Evolutionary conservation across 805 yeast species (phyloP), one percentile per base, ranked within the genome.

Genomic region (Alloascoidea hylecoeti): DNA sequence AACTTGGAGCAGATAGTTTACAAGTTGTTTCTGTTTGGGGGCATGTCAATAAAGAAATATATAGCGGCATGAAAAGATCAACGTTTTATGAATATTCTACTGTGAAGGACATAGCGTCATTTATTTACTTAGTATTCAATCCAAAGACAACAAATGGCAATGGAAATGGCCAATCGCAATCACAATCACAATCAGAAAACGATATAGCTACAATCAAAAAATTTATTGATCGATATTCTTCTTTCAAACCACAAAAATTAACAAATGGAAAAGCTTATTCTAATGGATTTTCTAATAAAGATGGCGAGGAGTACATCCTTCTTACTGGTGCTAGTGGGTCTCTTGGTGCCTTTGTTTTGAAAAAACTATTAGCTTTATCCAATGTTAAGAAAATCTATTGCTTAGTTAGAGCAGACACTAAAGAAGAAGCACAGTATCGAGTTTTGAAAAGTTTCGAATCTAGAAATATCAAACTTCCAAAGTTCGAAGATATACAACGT

Each of bases 291-390:
- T 23, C 17, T 15, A 17, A 19, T 5, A 13, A 13, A 17, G 14
- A 15, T 9, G 5, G 13, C 12, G 37, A 6, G 32, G 19, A 37
- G 4, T 13, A 14, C 12, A n/a, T 36, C 39, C 18, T 41, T 15
- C 30, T 42, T 18, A 42, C 44, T 5, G 44, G 44, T 12, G 23
- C 41, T 2, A 42, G 43, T 4, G 44, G 44, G 5, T 40, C 44
- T 2, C 37, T 42, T 15, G 44, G 44, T 5, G 43, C 44, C 2
- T 43, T 40, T 30, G 18, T 35, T 2, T 36, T 42, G 12, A 37
- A 35, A 15, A 36, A 37, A 16, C 34, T 42, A 5, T 16, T 37
- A 12, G 17, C 14, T 13, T 16, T 34, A 9, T 23, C 34, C 13
- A 15, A 37, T 18, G 44, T 42, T 16, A 37, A 23, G 39, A 40